Base-by-base conservation (phyloP, 2,329 filamentous ascomycete species). In the Penicillium sp. region DNA sequence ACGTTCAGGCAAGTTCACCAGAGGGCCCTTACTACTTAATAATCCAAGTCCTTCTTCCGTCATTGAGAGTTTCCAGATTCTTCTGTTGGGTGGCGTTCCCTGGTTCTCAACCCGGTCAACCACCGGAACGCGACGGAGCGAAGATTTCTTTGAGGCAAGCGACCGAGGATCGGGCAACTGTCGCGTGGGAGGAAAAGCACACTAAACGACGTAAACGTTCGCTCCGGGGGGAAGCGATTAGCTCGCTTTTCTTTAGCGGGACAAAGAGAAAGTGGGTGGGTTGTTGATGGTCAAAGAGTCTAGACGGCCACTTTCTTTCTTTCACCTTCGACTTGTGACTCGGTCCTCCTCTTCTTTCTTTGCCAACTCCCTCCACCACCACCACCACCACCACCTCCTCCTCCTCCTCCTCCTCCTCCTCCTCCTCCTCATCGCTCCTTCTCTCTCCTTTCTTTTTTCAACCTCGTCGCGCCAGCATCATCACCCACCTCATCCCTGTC, bases 61-160 rank as follows among this genome's bases (percentile, higher is more conserved):
- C 25, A 10, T 22, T 25, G 34, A 25, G 34, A 51, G 5, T 17
- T 41, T 53, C 51, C 25, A 53, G 51, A 53, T 20, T 53, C 22
- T 53, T 53, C 51, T 48, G 20, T 2, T 5, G 14, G 8, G 49
- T 34, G 51, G 51, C 25, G 51, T 35, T 35, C 39, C 51, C 8
- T 52, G 51, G 51, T 20, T 42, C 11, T 14, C 37, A 3, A 12
- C 25, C 5, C 2, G 10, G n/a, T 42, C 10, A 62, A 63, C 64
- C 66, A 59, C 54, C 64, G 66, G 66, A 66, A 64, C 66, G 28
- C 11, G 34, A 53, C 64, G 64, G 64, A 63, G 57, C 2, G n/a
- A n/a, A 35, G 8, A n/a, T 49, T 34, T 39, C 38, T 17, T 61
- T 52, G 25, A 22, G 48, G 49, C 43, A 48, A 35, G 39, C 39